Base-by-base conservation (phyloP, 2,329 filamentous ascomycete genomes). In the Colletotrichum melonis region DNA sequence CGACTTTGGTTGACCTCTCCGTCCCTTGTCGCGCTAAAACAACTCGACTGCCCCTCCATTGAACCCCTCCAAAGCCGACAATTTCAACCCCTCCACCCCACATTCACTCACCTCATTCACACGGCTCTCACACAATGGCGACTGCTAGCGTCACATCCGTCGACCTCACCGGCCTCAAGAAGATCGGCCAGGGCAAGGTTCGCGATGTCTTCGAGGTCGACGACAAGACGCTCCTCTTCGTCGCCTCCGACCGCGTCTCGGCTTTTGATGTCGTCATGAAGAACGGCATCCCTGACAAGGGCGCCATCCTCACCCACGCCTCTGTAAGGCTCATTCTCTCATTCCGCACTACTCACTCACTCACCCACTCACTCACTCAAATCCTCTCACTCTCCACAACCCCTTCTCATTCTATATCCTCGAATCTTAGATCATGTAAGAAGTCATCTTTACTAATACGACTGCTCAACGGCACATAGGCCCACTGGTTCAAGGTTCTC, bases 211-310 rank as follows among this genome's bases (percentile, higher is more conserved):
- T 94, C 82, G 87, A 90, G 74, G 85, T 97, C 67, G 90, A 94
- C 80, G 85, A 90, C 69, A 84, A 89, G 69, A 93, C 90, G 2
- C 89, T 97, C 5, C 92, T 97, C 69, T 96, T 98, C 80, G 91
- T 95, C 68, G 93, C 94, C 28, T 93, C 94, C 16, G 95, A 98
- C 85, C 93, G 97, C 77, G 97, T 98, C 82, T 98, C 95, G 28
- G 97, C 97, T 69, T 98, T 96, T 87, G 96, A 98, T 88, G 95
- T 97, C 78, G 91, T 97, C 78, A 92, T 97, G 88, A 86, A 90
- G 78, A 98, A 97, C 78, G 86, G 86, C 75, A 85, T 89, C 63
- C 85, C 86, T 58, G 79, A 84, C 79, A 91, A 91, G 84, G 89
- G 89, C 76, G 81, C 82, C 72, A 82, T 90, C 64, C 83, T 90